Conservation (phyloP, 176 grass and related monocot genomes). For the Oryza brachyantha region DNA sequence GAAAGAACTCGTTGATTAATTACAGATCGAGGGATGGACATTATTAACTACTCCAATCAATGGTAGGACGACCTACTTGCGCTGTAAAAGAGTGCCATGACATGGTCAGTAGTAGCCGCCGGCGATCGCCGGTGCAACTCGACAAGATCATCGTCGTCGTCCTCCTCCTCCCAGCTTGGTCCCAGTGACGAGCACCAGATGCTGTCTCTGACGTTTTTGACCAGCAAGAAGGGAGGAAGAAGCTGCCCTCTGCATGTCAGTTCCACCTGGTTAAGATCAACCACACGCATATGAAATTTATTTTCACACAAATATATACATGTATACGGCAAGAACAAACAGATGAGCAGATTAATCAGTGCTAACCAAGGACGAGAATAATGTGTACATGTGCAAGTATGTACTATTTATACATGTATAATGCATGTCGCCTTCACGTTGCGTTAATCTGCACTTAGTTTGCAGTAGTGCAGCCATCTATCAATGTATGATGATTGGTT, state of each 20-base stretch:
- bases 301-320: neutral
- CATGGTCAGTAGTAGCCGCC: constrained; percentile 44
- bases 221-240: constrained; percentile 51
- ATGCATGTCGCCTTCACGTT: constrained; percentile 32
- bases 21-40: neutral
- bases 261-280: constrained; percentile 40
- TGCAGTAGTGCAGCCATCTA: neutral
- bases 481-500: no score
- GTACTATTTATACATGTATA: neutral
- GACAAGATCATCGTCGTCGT: neutral
- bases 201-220: constrained; percentile 65
- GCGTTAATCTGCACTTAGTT: neutral
- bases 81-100: constrained; percentile 75
- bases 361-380: neutral
- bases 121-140: constrained; percentile 6
- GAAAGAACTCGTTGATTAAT: constrained; percentile 22
- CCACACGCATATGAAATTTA: neutral
- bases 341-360: neutral
- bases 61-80: constrained; percentile 29
- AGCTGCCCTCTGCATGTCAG: constrained; percentile 77
- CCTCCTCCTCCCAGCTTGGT: neutral
- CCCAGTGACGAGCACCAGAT: constrained; percentile 59
- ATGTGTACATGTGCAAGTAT: neutral
- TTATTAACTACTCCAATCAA: neutral
- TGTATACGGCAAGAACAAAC: neutral